phyloP scores from a whole-genome alignment of 2,329 filamentous ascomycete genomes.

The Colletotrichum camelliae region DNA sequence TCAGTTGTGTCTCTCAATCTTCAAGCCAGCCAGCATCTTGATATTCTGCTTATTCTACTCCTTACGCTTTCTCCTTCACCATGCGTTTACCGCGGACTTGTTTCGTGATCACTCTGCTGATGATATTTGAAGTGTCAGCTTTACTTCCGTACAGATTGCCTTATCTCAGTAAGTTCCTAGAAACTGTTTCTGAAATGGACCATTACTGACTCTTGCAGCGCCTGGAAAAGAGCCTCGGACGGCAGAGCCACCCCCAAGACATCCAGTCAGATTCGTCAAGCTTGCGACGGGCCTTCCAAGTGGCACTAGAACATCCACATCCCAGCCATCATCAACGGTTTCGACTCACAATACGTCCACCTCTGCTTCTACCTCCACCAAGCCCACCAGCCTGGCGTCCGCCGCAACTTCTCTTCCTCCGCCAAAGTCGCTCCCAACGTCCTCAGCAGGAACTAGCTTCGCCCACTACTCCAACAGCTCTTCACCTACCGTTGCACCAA shows the following conservation, averaged over 20 bases:
- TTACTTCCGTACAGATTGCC: background rate
- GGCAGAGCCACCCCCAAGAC: background rate
- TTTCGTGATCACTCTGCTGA: background rate
- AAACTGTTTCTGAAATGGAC: background rate
- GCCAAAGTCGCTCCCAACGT: background rate
- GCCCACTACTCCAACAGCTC: background rate
- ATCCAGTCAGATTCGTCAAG: background rate
- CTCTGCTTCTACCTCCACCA: background rate
- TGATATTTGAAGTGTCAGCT: background rate
- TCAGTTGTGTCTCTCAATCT: background rate
- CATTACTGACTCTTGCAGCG: background rate
- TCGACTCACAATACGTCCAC: background rate
- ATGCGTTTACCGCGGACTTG: background rate
- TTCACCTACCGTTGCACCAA: background rate
- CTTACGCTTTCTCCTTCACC: background rate
- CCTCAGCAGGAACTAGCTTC: background rate
- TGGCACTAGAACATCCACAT: background rate
- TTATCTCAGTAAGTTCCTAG: background rate
- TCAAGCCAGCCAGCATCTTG: background rate
- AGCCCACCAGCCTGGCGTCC: background rate
- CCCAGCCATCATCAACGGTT: background rate
- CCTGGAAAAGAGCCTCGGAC: background rate
- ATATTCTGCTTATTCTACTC: background rate
- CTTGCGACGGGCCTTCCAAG: background rate
- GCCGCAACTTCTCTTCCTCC: background rate